phyloP scores from a whole-genome alignment of 768 basidiomycete genomes.

The Paxillus involutus region DNA sequence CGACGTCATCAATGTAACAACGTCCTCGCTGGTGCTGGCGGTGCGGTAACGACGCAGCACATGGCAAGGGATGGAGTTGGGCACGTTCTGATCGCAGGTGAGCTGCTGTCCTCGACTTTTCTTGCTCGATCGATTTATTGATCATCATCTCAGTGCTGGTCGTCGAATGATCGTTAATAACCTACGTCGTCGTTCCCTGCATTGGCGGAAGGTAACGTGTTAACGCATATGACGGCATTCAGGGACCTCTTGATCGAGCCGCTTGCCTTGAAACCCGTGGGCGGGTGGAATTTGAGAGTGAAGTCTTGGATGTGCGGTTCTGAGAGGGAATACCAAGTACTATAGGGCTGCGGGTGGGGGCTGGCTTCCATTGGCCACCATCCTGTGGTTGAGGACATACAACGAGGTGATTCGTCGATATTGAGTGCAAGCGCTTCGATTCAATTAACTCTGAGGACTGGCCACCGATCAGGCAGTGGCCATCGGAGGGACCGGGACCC shows the following conservation, averaged over 20 bases:
- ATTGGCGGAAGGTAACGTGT: slow-evolving; percentile 56
- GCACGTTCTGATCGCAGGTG: neutral
- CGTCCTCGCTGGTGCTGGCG: neutral
- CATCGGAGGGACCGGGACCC: too few species aligned
- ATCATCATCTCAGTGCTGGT: neutral
- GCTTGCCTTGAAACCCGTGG: slow-evolving; percentile 55
- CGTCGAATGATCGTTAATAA: neutral
- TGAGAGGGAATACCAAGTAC: too few species aligned
- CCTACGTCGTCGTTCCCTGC: neutral
- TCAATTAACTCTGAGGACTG: too few species aligned
- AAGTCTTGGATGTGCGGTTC: slow-evolving; percentile 24
- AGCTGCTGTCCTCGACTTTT: neutral
- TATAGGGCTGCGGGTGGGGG: too few species aligned
- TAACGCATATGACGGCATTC: slow-evolving; percentile 83
- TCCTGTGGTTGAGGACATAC: too few species aligned
- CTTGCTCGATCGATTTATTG: neutral
- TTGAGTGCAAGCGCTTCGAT: too few species aligned
- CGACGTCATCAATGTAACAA: neutral
- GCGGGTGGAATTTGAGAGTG: slow-evolving; percentile 55
- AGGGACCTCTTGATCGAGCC: slow-evolving; percentile 69
- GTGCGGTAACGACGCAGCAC: neutral
- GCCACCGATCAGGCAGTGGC: too few species aligned
- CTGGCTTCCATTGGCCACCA: too few species aligned
- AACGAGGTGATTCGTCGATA: too few species aligned
- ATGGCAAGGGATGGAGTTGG: neutral